phyloP scores from a whole-genome alignment of 179 eudicot genomes.

The Beta corolliflora region DNA sequence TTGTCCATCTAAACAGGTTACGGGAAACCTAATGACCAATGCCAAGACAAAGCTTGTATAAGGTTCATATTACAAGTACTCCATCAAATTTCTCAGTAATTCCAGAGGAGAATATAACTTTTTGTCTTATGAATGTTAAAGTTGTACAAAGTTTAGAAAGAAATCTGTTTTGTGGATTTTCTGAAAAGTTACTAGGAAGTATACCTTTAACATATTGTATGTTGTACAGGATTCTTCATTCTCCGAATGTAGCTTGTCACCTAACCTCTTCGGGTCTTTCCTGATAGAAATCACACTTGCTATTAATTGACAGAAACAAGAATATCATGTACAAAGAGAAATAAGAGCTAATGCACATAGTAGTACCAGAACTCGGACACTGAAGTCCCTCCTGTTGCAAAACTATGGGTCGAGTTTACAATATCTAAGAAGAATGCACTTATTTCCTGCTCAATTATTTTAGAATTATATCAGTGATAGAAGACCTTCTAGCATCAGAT shows the following conservation, averaged over 20 bases:
- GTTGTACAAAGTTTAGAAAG: neutral
- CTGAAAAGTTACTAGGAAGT: neutral
- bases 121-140: no score
- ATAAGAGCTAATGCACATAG: neutral
- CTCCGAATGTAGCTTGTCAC: conserved; percentile 49
- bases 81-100: no score
- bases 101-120: no score
- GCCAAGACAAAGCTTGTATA: neutral
- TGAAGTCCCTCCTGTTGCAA: conserved; percentile 93
- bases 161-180: neutral
- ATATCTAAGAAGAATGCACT: conserved; percentile 73
- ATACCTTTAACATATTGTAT: conserved; percentile 86
- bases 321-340: neutral
- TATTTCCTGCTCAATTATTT: conserved; percentile 50
- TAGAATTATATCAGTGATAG: neutral
- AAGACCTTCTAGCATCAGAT: no score
- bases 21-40: conserved; percentile 60
- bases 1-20: conserved; percentile 89
- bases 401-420: conserved; percentile 72
- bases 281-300: conserved; percentile 27
- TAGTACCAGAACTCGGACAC: conserved; percentile 64
- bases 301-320: neutral
- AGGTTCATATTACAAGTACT: no score
- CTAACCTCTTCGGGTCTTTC: conserved; percentile 72
- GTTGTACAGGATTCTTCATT: conserved; percentile 88